Evolutionary conservation across 495 filamentous ascomycete species (phyloP), one percentile per base, ranked within the genome.

Genomic region (Neurospora sublineolata): DNA sequence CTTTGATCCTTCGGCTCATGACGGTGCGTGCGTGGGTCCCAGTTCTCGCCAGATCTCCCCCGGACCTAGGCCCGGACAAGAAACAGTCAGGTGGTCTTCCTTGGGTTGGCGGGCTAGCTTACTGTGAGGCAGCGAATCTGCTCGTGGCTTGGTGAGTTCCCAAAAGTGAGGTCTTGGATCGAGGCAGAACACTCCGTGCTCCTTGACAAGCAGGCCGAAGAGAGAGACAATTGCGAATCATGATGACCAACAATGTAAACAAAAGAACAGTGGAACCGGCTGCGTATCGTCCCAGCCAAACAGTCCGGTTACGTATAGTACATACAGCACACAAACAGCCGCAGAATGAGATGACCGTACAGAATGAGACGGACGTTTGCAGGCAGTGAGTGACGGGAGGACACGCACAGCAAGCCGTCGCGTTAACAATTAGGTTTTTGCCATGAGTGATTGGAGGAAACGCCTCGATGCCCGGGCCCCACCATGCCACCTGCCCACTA

Each of bases 141-240:
- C 27, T 64, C 52, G 52, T 64, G 52, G 52, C 52, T 64, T 64
- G 52, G 27, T 64, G 52, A 64, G 52, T 18, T 33, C 52, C 52
- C 52, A 64, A 64, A 33, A 64, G 27, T 64, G 27, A 33, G 27
- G 27, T 64, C 52, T 64, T 60, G 75, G 69, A 70, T 71, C 69
- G 5, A 39, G 69, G 20, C n/a, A 75, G 68, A 73, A 69, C 60
- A 27, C 72, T 75, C 72, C 67, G 75, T 11, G 74, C 74, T 70
- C 74, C 76, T n/a, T 73, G 78, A 73, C 67, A 74, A 58, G 72
- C 75, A 30, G 76, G 44, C 60, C 74, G 75, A 40, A 72, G 68
- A 40, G 74, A 33, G 60, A 74, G 42, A 36, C 69, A 76, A 3
- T 72, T 73, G 67, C 78, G 78, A 73, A 77, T 71, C 77, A 80